A percentile compares a stretch with the other conserved stretches of the same genome.
Evolutionary conservation across 2,329 filamentous ascomycete species (phyloP).

Genomic region (Alternaria tenuissima): DNA sequence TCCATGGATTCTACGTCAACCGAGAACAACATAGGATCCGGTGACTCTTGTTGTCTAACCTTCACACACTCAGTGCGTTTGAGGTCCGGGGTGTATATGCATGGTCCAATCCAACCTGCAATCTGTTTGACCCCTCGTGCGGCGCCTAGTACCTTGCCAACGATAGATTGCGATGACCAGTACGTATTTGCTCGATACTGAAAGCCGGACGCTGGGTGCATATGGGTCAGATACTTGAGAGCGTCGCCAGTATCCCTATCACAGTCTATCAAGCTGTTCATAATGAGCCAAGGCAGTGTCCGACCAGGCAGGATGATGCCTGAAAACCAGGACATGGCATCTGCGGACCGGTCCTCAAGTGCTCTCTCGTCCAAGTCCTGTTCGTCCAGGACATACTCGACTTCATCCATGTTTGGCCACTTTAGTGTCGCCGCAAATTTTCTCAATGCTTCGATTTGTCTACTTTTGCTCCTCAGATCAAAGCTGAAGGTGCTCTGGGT

Average conservation of each 20-base stretch:
- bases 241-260: slow-evolving; percentile 73
- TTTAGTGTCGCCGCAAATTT: slow-evolving; percentile 76
- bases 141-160: slow-evolving; percentile 73
- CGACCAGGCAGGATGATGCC: slow-evolving; percentile 75
- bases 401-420: slow-evolving; percentile 75
- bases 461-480: slow-evolving; percentile 69
- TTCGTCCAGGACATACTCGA: slow-evolving; percentile 69
- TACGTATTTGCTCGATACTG: slow-evolving; percentile 81
- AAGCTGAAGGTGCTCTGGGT: slow-evolving; percentile 62
- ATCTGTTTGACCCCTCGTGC: slow-evolving; percentile 75
- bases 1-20: slow-evolving; percentile 72
- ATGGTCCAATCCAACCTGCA: slow-evolving; percentile 78
- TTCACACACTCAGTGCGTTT: slow-evolving; percentile 74
- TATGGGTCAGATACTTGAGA: slow-evolving; percentile 72
- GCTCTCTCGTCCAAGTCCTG: slow-evolving; percentile 59
- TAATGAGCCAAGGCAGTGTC: slow-evolving; percentile 76
- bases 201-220: slow-evolving; percentile 74
- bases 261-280: slow-evolving; percentile 80
- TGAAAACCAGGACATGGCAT: slow-evolving; percentile 80
- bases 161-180: slow-evolving; percentile 75
- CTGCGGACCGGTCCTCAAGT: slow-evolving; percentile 70
- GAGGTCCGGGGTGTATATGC: slow-evolving; percentile 72
- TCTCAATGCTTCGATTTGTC: slow-evolving; percentile 73
- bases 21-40: slow-evolving; percentile 62
- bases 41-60: slow-evolving; percentile 68